Evolutionary conservation across 352 stramenopile species (phyloP).

Genomic region (Blastocystis sp.): DNA sequence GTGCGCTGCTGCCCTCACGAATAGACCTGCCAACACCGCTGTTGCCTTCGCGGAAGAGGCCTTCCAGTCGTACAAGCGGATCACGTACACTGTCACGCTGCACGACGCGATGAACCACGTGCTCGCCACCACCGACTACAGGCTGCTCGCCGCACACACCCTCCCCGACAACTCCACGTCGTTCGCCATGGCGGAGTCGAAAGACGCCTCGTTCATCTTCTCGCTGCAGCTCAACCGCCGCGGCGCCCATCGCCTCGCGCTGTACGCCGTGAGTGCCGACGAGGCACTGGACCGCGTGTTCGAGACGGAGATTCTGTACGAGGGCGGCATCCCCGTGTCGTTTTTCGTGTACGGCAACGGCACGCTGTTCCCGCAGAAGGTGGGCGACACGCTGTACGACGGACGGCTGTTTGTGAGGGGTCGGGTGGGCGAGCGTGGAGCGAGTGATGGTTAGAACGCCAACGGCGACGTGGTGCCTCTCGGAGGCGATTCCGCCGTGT

Average conservation of each 20-base stretch:
- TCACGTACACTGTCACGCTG: not conserved
- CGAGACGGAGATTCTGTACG: not conserved
- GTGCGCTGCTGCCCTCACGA: not conserved
- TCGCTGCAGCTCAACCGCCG: not conserved
- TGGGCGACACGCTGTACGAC: not conserved
- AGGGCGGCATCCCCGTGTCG: not conserved
- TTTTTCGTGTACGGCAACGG: not conserved
- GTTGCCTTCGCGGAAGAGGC: not conserved
- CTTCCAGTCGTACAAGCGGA: not conserved
- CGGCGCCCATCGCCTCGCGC: not conserved
- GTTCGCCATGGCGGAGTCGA: not conserved
- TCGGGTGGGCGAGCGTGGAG: not conserved
- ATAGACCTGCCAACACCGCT: not conserved
- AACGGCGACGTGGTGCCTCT: not conserved
- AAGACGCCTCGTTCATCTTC: not conserved
- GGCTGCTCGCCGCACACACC: not conserved
- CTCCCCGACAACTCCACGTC: not conserved
- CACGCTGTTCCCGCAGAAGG: not conserved
- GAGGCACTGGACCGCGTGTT: not conserved
- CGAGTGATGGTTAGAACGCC: not conserved
- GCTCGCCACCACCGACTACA: not conserved
- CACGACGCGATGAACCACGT: not conserved
- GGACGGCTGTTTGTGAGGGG: not conserved
- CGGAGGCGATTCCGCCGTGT: not conserved
- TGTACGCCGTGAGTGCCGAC: not conserved